phyloP scores from a whole-genome alignment of 2,329 filamentous ascomycete genomes.

The Pestalotiopsis sp. region DNA sequence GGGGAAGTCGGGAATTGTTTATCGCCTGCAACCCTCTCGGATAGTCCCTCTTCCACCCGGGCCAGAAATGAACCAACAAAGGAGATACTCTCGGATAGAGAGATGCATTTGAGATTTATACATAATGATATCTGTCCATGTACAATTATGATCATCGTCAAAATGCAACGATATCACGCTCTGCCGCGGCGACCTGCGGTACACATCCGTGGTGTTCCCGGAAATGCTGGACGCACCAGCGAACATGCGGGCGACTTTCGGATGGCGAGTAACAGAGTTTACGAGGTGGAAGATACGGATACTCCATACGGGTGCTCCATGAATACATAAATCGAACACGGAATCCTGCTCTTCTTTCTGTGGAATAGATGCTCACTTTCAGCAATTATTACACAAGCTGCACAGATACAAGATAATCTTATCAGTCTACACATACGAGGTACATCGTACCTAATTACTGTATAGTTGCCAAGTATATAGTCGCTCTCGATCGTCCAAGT shows the following conservation, averaged over 20 bases:
- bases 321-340: too few relatives aligned
- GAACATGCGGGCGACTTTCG: not conserved
- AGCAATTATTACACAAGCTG: too few relatives aligned
- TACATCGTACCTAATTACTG: too few relatives aligned
- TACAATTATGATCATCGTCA: not conserved
- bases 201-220: not conserved
- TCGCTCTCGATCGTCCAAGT: too few relatives aligned
- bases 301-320: too few relatives aligned
- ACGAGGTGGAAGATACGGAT: too few relatives aligned
- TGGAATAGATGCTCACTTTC: too few relatives aligned
- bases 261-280: not conserved
- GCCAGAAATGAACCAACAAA: not conserved
- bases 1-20: not conserved
- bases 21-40: not conserved
- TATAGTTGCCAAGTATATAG: too few relatives aligned
- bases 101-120: not conserved
- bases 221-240: not conserved
- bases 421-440: too few relatives aligned
- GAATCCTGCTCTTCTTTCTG: too few relatives aligned
- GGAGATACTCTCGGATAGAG: not conserved
- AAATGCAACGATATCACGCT: not conserved
- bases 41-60: not conserved
- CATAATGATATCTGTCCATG: not conserved
- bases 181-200: not conserved
- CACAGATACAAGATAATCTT: too few relatives aligned